Base-by-base conservation (phyloP, 1,284 basidiomycete species). In the Meira nashicola region DNA sequence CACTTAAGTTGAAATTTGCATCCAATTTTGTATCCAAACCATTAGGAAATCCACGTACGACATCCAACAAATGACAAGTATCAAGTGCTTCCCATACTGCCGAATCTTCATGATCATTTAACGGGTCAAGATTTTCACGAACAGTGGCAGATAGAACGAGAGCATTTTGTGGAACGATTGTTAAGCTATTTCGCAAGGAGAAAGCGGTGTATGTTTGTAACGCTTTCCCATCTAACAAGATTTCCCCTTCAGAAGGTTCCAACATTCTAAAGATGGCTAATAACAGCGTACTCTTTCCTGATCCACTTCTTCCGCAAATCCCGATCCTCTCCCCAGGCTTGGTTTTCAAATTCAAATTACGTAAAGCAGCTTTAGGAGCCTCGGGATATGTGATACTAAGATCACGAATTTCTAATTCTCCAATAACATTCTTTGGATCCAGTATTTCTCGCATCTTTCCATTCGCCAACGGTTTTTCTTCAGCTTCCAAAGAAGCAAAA, bases 71-170 rank as follows among this genome's bases (percentile, higher is more conserved):
- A 7, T 68, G 63, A 44, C 71, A 71, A 48, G 65, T 64, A 7
- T 54, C 54, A 14, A 78, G 62, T 9, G 71, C 76, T 10, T 62
- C 55, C 77, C 76, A 78, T 17, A 78, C 58, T 54, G 67, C 61
- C 10, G 68, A 67, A 12, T 78, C 76, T 1, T 47, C 58, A 37
- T 63, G 61, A 2, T 52, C 56, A 3, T 65, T 63, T 19, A 66
- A 66, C 9, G 75, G 66, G 46, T 70, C 65, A 39, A 78, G 60
- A 48, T 77, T 77, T 23, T 76, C 70, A 6, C 75, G 60, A 25
- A 79, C 39, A 28, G 57, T 53, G 9, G 25, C 56, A 8, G 56
- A 21, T 21, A 58, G 21, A 15, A 58, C 17, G 17, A 58, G 50
- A 14, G 56, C 47, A 38, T 58, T 38, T 21, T 58, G 57, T 12